Evolutionary conservation across 2,329 filamentous ascomycete genomes (phyloP).

Genomic region (Phaeosphaeriaceae sp.): DNA sequence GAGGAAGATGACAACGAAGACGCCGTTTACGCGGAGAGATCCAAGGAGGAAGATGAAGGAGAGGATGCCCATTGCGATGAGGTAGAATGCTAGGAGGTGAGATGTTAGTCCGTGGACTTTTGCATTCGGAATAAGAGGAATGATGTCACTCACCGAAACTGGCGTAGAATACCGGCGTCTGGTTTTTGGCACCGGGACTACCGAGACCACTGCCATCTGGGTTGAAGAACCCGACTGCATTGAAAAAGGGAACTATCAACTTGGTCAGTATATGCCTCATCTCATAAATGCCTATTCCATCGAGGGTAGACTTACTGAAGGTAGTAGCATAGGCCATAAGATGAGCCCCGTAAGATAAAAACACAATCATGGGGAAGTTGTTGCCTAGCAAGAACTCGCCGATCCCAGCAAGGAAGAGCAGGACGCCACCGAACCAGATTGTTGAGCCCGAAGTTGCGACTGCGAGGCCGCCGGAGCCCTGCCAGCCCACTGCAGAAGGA

Average conservation of each 20-base stretch:
- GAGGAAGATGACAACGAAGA: slow-evolving; percentile 23
- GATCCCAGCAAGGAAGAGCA: slow-evolving; percentile 18
- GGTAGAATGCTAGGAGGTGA: slow-evolving; percentile 23
- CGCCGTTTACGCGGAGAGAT: slow-evolving; percentile 19
- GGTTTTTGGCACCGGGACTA: slow-evolving; percentile 16
- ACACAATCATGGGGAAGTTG: slow-evolving; percentile 25
- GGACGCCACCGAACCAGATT: slow-evolving; percentile 21
- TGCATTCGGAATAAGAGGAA: neutral
- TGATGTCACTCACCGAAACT: slow-evolving; percentile 14
- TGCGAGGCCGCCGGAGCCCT: slow-evolving; percentile 16
- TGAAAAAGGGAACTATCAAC: slow-evolving; percentile 11
- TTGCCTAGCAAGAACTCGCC: slow-evolving; percentile 22
- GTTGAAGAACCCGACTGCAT: slow-evolving; percentile 22
- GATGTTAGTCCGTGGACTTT: neutral
- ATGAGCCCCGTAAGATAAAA: slow-evolving; percentile 23
- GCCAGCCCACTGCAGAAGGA: slow-evolving; percentile 18
- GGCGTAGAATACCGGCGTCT: slow-evolving; percentile 14
- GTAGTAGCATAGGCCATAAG: slow-evolving; percentile 21
- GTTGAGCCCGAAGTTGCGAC: slow-evolving; percentile 16
- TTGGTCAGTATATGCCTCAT: too few relatives aligned
- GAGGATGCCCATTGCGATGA: slow-evolving; percentile 18
- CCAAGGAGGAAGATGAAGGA: slow-evolving; percentile 25
- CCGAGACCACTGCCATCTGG: slow-evolving; percentile 21
- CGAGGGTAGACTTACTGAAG: slow-evolving; percentile 1
- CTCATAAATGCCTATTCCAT: too few relatives aligned